phyloP scores from a whole-genome alignment of 768 basidiomycete species.

The Lyophyllum decastes region DNA sequence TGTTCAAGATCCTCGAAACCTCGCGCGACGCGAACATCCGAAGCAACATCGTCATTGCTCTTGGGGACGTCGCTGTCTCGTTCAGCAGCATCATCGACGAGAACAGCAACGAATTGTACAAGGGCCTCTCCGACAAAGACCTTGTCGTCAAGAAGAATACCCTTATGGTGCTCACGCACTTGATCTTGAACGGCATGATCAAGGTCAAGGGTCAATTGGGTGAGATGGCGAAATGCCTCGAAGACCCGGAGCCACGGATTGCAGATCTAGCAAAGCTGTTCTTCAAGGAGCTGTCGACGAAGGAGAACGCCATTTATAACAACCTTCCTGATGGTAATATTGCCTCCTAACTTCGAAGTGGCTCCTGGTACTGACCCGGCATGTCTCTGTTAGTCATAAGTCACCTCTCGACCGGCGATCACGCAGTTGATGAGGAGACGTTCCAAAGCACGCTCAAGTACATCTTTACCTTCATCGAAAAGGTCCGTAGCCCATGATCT shows the following conservation, averaged over 20 bases:
- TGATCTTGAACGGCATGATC: conserved; percentile 99
- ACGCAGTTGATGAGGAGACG: conserved; percentile 88
- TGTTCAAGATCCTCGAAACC: conserved; percentile 94
- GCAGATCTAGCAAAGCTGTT: conserved; percentile 96
- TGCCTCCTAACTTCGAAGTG: neutral
- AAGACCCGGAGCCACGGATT: conserved; percentile 85
- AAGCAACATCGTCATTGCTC: conserved; percentile 95
- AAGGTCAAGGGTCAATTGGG: conserved; percentile 99
- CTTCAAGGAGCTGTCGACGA: conserved; percentile 94
- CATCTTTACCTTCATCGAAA: conserved; percentile 97
- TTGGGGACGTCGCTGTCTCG: conserved; percentile 97
- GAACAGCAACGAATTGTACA: conserved; percentile 94
- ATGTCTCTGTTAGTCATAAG: conserved; percentile 83
- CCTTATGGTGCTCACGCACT: conserved; percentile 95
- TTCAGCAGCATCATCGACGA: conserved; percentile 97
- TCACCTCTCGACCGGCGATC: conserved; percentile 87
- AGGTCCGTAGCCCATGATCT: conserved; percentile 48
- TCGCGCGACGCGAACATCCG: conserved; percentile 88
- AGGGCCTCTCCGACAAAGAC: conserved; percentile 85
- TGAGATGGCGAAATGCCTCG: conserved; percentile 99
- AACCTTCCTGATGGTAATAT: conserved; percentile 90
- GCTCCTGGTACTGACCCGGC: neutral
- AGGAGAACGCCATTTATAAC: conserved; percentile 99
- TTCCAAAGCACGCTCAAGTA: conserved; percentile 94
- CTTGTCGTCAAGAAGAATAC: conserved; percentile 98